Base-by-base conservation (phyloP, 2,329 filamentous ascomycete species). In the Alternaria postmessia region DNA sequence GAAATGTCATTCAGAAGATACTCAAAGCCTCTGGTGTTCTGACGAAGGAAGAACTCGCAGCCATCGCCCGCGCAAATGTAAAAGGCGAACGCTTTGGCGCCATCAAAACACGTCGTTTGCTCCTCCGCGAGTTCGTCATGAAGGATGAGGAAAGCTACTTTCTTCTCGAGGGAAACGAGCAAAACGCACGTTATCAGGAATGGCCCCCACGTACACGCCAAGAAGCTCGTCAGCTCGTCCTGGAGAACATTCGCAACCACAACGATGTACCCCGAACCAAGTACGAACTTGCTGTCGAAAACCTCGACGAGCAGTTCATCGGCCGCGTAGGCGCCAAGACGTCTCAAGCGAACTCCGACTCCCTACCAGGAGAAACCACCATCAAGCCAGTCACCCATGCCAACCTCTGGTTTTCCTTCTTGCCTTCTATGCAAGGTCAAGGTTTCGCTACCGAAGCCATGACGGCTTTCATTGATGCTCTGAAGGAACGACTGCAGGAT, bases 401-500 rank as follows among this genome's bases (percentile, higher is more conserved):
- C 0, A 56, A 69, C 39, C 55, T 78, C 4, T 78, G 73, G 73
- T 78, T 70, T 30, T 75, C 73, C 0, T 74, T 78, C 26, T 14
- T 75, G 41, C 72, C 72, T 0, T 34, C 54, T 2, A 47, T 43
- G 1, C 73, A 77, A 24, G 70, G 75, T 0, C 61, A 65, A 32
- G 75, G 75, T 0, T 67, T 69, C 22, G 76, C 75, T 12, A 77
- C 70, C 0, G 76, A 78, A 36, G 75, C 75, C 6, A 68, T 75
- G 69, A 39, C 34, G 5, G 65, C 67, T 0, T 75, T 78, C 11
- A 65, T 77, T 18, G 46, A 58, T 0, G 56, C 65, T 5, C 28
- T 78, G 3, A 57, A 59, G 11, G 49, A 60, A 7, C 14, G 53
- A 11, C 18, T 61, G 26, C 47, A 64, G 24, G 51, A 52, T 6